These are phyloP conservation scores for Torulaspora delbrueckii DNA, from an alignment of 805 yeast genomes.

Conservation along the genomic window DNA sequence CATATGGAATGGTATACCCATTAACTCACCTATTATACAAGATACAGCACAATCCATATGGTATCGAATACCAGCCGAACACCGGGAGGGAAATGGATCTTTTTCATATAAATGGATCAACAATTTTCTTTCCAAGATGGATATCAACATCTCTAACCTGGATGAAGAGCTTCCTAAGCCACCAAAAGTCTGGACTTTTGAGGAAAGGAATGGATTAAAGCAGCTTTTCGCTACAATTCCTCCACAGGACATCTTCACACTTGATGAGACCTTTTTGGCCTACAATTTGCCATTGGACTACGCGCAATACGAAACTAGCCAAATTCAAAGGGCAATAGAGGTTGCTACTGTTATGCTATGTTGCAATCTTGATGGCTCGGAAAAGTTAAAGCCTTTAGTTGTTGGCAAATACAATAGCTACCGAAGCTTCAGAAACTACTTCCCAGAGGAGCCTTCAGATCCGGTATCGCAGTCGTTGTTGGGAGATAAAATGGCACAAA, in stretches of 20 bases:
- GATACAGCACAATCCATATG: slow-evolving; percentile 60
- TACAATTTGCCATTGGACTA: slow-evolving; percentile 59
- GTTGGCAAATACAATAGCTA: slow-evolving; percentile 54
- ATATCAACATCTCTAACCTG: slow-evolving; percentile 46
- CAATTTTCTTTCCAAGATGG: slow-evolving; percentile 45
- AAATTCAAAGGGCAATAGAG: slow-evolving; percentile 36
- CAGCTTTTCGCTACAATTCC: slow-evolving; percentile 42
- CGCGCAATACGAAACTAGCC: slow-evolving; percentile 41
- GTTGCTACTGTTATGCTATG: slow-evolving; percentile 57
- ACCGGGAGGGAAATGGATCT: slow-evolving; percentile 60
- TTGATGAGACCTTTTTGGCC: slow-evolving; percentile 58
- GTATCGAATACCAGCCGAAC: slow-evolving; percentile 50
- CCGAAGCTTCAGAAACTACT: slow-evolving; percentile 38
- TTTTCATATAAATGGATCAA: slow-evolving; percentile 57
- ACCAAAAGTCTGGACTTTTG: slow-evolving; percentile 57
- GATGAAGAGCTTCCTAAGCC: slow-evolving; percentile 42
- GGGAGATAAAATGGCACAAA: slow-evolving; percentile 44
- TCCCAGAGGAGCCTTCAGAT: slow-evolving; percentile 32
- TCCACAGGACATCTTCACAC: slow-evolving; percentile 50
- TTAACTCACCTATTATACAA: slow-evolving; percentile 58
- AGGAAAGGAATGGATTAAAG: slow-evolving; percentile 50
- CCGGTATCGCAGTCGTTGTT: slow-evolving; percentile 27
- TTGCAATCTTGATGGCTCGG: slow-evolving; percentile 57
- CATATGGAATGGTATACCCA: slow-evolving; percentile 61
- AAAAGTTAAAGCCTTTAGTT: slow-evolving; percentile 54